These are phyloP conservation scores for Pseudocercospora ulei DNA, from an alignment of 2,329 filamentous ascomycete genomes.

Conservation along the genomic window DNA sequence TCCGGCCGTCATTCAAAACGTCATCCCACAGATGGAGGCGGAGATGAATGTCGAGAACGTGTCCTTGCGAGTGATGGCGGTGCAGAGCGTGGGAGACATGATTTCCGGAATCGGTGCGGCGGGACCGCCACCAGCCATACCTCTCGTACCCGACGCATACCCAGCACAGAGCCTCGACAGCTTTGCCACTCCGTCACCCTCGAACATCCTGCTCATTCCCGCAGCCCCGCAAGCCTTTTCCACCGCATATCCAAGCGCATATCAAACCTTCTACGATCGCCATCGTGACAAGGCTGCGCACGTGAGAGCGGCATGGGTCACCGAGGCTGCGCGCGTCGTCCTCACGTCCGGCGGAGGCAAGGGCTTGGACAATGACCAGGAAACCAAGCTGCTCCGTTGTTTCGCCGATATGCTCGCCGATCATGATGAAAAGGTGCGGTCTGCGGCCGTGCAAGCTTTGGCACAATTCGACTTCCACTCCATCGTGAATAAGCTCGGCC, in stretches of 20 bases:
- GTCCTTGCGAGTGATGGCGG: constrained; percentile 74
- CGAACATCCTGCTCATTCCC: constrained; percentile 64
- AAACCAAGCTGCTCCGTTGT: constrained; percentile 57
- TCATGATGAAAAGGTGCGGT: constrained; percentile 77
- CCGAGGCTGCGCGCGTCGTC: constrained; percentile 72
- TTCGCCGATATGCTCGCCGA: constrained; percentile 76
- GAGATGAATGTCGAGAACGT: constrained; percentile 86
- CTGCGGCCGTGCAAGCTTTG: constrained; percentile 79
- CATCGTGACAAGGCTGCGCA: constrained; percentile 75
- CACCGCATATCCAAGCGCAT: constrained; percentile 66
- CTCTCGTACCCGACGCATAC: constrained; percentile 72
- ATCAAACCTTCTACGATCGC: constrained; percentile 73
- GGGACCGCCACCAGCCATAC: constrained; percentile 63
- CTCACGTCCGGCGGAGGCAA: constrained; percentile 86
- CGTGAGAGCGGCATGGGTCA: constrained; percentile 79
- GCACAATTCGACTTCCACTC: constrained; percentile 70
- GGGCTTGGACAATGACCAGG: constrained; percentile 74
- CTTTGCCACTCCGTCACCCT: constrained; percentile 37
- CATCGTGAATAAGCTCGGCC: constrained; percentile 70
- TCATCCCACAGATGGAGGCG: constrained; percentile 85
- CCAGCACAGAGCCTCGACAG: constrained; percentile 54
- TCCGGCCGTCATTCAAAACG: constrained; percentile 78
- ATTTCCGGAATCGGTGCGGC: constrained; percentile 86
- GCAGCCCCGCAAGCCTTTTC: constrained; percentile 83
- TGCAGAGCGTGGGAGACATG: constrained; percentile 90